A percentile compares a stretch with the other conserved stretches of the same genome.
Evolutionary conservation across 108 stramenopile genomes (phyloP).

Genomic region (Cyclotella baltica): DNA sequence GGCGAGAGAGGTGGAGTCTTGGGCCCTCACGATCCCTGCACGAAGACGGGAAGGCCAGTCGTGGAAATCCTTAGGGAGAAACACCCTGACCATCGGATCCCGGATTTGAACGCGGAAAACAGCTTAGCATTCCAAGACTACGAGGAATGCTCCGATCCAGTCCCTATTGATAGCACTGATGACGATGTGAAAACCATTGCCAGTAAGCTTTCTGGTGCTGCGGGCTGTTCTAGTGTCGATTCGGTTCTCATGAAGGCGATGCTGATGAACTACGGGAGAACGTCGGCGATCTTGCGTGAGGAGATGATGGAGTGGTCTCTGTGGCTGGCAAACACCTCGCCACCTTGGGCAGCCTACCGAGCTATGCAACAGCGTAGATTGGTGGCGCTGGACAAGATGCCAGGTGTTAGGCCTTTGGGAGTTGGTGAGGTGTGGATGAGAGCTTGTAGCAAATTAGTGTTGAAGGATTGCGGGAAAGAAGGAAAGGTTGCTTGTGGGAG

Average conservation of each 20-base stretch:
- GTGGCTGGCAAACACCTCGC: too few species aligned
- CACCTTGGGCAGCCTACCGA: too few species aligned
- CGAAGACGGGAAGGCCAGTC: slow-evolving; percentile 38
- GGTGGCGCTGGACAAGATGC: too few species aligned
- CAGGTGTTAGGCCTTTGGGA: too few species aligned
- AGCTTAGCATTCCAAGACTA: not conserved
- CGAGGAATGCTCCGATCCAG: not conserved
- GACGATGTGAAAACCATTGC: not conserved
- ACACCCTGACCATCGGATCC: slow-evolving; percentile 21
- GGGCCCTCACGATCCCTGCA: slow-evolving; percentile 26
- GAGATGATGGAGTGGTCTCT: too few species aligned
- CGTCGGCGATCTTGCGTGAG: too few species aligned
- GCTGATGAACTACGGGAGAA: too few species aligned
- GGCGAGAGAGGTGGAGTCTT: slow-evolving; percentile 21
- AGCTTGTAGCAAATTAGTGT: too few species aligned
- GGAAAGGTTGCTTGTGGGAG: not conserved
- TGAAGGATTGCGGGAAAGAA: not conserved
- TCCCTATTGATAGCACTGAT: not conserved
- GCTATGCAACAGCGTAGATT: too few species aligned
- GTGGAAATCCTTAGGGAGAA: slow-evolving; percentile 30
- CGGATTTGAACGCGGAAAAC: not conserved
- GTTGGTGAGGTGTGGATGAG: too few species aligned
- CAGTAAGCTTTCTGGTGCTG: too few species aligned
- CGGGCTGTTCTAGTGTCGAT: too few species aligned
- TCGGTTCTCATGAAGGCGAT: not conserved